Percentiles rank a stretch among this genome's conserved stretches.
Evolutionary conservation across 2,329 filamentous ascomycete genomes (phyloP).

Genomic region (Trichoderma sp.): DNA sequence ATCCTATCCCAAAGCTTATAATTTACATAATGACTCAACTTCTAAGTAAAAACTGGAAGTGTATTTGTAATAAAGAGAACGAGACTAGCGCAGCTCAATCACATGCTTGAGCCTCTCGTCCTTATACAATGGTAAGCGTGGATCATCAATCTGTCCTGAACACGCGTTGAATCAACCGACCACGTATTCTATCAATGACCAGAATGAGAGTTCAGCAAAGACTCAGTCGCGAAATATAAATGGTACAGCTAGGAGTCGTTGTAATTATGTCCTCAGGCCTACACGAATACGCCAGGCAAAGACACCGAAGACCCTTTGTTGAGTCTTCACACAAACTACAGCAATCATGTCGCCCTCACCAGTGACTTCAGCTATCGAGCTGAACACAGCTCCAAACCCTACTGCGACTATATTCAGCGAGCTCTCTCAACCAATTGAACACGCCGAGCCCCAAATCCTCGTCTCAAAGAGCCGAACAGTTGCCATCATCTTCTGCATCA

Average conservation of each 20-base stretch:
- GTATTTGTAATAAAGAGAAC: not conserved
- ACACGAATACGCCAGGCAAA: not conserved
- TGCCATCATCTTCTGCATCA: not conserved
- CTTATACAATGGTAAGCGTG: not conserved
- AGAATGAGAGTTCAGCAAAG: not conserved
- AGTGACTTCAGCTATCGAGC: not conserved
- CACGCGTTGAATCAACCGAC: not conserved
- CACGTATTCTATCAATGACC: not conserved
- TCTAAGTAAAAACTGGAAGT: not conserved
- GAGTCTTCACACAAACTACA: not conserved
- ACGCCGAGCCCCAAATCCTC: not conserved
- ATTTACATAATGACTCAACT: not conserved
- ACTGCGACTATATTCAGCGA: not conserved
- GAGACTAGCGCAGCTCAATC: not conserved
- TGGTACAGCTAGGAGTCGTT: fast-evolving
- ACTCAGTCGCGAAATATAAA: not conserved
- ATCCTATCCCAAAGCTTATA: not conserved
- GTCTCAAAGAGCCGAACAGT: not conserved
- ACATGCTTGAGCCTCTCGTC: not conserved
- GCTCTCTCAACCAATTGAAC: not conserved
- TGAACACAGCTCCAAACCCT: not conserved
- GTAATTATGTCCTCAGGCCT: not conserved
- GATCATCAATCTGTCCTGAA: not conserved
- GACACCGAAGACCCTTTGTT: not conserved
- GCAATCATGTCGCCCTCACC: not conserved